Conservation (phyloP, 2,329 filamentous ascomycete genomes). For the Verticillium dahliae region DNA sequence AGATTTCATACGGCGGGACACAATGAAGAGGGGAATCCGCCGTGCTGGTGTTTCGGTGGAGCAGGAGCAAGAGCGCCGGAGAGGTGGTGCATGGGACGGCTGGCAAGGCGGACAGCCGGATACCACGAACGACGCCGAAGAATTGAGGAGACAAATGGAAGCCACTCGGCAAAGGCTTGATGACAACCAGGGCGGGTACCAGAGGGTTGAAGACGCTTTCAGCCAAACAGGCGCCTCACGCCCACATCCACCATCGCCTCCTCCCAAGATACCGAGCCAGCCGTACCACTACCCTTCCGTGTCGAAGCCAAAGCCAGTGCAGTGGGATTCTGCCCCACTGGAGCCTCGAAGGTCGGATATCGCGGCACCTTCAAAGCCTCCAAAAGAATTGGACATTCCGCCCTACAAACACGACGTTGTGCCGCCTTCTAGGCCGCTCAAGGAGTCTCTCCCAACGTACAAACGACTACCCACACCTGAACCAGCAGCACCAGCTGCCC, state of each 20-base stretch:
- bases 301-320: conserved; percentile 40
- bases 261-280: conserved; percentile 7
- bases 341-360: conserved; percentile 10
- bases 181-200: conserved; percentile 18
- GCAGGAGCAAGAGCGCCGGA: conserved; percentile 49
- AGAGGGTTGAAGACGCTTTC: conserved; percentile 13
- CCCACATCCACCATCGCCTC: conserved; percentile 8
- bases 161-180: conserved; percentile 41
- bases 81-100: conserved; percentile 35
- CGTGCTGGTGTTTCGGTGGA: conserved; percentile 51
- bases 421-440: conserved; percentile 6
- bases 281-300: conserved; percentile 53
- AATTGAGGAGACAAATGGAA: conserved; percentile 46
- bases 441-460: conserved; percentile 6
- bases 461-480: conserved; percentile 1
- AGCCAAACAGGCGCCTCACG: neutral
- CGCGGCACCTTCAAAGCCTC: conserved; percentile 26
- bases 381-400: conserved; percentile 17
- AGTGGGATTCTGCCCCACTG: conserved; percentile 28
- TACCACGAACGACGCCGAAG: conserved; percentile 15
- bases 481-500: conserved; percentile 10
- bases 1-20: conserved; percentile 64
- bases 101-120: conserved; percentile 16
- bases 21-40: conserved; percentile 48
- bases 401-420: neutral